These are phyloP conservation scores for Trametes sanguinea DNA, from an alignment of 768 basidiomycete genomes.

Conservation along the genomic window DNA sequence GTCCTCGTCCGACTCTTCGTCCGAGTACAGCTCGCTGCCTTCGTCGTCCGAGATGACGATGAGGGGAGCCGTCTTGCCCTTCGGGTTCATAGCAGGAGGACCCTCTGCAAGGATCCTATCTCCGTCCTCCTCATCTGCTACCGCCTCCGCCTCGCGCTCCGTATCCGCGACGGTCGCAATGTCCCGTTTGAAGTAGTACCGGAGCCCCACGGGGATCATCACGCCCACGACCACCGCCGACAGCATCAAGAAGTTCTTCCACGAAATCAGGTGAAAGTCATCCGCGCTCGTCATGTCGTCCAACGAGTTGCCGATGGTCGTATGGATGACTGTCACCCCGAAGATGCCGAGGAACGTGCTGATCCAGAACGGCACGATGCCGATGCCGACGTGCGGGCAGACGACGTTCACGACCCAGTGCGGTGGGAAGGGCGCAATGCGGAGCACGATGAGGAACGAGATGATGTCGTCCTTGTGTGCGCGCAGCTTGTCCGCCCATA, in stretches of 20 bases:
- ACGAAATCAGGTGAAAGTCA: constrained; percentile 93
- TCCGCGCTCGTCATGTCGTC: constrained; percentile 94
- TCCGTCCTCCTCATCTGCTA: constrained; percentile 29
- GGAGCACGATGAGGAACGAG: constrained; percentile 91
- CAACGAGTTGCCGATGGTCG: constrained; percentile 88
- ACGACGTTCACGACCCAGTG: constrained; percentile 96
- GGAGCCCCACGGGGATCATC: constrained; percentile 88
- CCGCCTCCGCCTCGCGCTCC: constrained; percentile 37
- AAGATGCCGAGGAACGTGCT: constrained; percentile 90
- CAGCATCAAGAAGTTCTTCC: constrained; percentile 85
- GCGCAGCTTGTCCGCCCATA: constrained; percentile 77
- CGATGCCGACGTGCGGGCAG: constrained; percentile 90
- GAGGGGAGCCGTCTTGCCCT: constrained; percentile 40
- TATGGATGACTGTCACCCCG: constrained; percentile 92
- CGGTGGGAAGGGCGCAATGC: constrained; percentile 92
- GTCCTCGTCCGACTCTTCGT: constrained; percentile 62
- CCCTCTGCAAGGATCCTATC: constrained; percentile 61
- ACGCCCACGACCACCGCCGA: constrained; percentile 87
- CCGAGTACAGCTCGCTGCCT: constrained; percentile 37
- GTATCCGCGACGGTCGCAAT: constrained; percentile 43
- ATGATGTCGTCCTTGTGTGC: constrained; percentile 83
- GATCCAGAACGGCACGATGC: constrained; percentile 82
- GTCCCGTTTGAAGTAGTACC: constrained; percentile 78
- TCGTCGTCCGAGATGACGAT: constrained; percentile 39
- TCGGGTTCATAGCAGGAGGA: constrained; percentile 45